These are phyloP conservation scores for Beverwykella pulmonaria DNA, from an alignment of 495 filamentous ascomycete genomes.

Conservation along the genomic window DNA sequence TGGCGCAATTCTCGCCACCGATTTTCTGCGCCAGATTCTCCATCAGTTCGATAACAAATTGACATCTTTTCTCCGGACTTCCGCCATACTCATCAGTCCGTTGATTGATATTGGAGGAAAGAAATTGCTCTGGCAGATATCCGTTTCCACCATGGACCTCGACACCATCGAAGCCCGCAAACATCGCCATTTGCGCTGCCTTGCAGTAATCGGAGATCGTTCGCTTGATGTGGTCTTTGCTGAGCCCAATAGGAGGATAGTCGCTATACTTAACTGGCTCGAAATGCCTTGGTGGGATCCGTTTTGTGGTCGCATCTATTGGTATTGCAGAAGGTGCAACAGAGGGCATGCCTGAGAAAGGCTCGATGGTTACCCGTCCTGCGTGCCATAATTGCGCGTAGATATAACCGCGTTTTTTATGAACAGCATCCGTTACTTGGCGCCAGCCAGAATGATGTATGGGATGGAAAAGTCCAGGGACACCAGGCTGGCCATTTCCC, in stretches of 20 bases:
- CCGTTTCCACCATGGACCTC: slow-evolving; percentile 50
- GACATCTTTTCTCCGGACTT: slow-evolving; percentile 40
- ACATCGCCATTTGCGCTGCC: slow-evolving; percentile 46
- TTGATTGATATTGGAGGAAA: slow-evolving; percentile 42
- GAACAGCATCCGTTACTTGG: slow-evolving; percentile 56
- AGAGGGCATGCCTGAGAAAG: slow-evolving; percentile 48
- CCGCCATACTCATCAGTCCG: slow-evolving; percentile 46
- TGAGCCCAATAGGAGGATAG: slow-evolving; percentile 53
- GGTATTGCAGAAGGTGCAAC: slow-evolving; percentile 49
- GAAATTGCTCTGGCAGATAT: slow-evolving; percentile 46
- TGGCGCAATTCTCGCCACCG: slow-evolving; percentile 24
- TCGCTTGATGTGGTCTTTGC: slow-evolving; percentile 50
- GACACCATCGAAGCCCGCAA: slow-evolving; percentile 57
- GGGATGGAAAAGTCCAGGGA: slow-evolving; percentile 54
- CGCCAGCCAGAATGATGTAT: slow-evolving; percentile 56
- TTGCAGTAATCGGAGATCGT: slow-evolving; percentile 46
- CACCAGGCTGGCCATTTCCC: slow-evolving; percentile 53
- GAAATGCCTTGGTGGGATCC: slow-evolving; percentile 37
- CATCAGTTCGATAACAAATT: slow-evolving; percentile 45
- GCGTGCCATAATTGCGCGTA: slow-evolving; percentile 59
- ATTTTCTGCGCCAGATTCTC: slow-evolving; percentile 22
- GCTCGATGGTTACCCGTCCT: slow-evolving; percentile 54
- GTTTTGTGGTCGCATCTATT: slow-evolving; percentile 51
- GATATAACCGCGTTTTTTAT: slow-evolving; percentile 56
- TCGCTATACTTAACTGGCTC: slow-evolving; percentile 50